A percentile compares a stretch with the other conserved stretches of the same genome.
phyloP scores from a whole-genome alignment of 768 basidiomycete species.

The Hypholoma fasciculare region DNA sequence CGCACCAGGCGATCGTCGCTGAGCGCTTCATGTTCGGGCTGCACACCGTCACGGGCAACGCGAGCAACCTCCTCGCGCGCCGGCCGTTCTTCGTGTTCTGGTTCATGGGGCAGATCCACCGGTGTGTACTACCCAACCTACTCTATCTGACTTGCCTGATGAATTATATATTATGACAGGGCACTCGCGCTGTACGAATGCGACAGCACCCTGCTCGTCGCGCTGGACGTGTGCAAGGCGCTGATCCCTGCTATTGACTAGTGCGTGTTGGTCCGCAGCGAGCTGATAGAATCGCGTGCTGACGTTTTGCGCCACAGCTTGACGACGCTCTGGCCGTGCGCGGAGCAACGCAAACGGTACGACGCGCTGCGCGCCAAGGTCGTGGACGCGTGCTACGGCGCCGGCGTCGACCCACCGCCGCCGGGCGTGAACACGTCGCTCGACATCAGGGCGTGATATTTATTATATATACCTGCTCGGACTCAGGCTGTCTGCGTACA shows the following conservation, averaged over 20 bases:
- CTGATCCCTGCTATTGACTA: constrained; percentile 65
- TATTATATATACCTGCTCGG: too few species aligned
- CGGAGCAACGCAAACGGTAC: constrained; percentile 54
- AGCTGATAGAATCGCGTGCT: constrained; percentile 4
- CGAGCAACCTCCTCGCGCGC: constrained; percentile 46
- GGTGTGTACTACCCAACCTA: constrained; percentile 31
- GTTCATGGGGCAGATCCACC: constrained; percentile 72
- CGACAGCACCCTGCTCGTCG: constrained; percentile 56
- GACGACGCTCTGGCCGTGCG: constrained; percentile 64
- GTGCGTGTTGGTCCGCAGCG: constrained; percentile 21
- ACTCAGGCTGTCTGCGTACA: too few species aligned
- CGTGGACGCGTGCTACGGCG: constrained; percentile 42
- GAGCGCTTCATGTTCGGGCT: constrained; percentile 61
- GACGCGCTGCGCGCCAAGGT: constrained; percentile 46
- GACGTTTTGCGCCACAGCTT: constrained; percentile 30
- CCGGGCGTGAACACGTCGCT: constrained; percentile 35
- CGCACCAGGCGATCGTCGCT: constrained; percentile 59
- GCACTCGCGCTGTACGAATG: constrained; percentile 58
- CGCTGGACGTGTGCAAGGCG: constrained; percentile 61
- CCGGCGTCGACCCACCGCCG: constrained; percentile 46
- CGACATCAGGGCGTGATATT: constrained; percentile 18
- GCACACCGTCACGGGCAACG: constrained; percentile 58
- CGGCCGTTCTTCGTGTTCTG: constrained; percentile 73
- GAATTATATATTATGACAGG: not conserved
- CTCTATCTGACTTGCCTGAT: not conserved